Percentiles rank a stretch among this genome's conserved stretches.
Evolutionary conservation across 2,329 filamentous ascomycete genomes (phyloP).

Genomic region (Scleromitrula shiraiana): DNA sequence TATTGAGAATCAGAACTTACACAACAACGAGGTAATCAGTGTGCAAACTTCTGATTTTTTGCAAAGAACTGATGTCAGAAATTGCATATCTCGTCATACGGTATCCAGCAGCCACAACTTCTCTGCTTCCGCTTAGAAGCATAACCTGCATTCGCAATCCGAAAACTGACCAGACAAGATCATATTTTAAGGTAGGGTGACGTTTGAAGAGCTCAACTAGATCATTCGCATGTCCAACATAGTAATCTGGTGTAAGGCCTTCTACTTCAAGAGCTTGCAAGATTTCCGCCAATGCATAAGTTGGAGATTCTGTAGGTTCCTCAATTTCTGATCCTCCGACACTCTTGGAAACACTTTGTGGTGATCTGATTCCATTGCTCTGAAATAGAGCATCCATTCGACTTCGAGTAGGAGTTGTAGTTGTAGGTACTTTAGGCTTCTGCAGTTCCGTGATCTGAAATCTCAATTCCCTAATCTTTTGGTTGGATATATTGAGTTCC

Average conservation of each 20-base stretch:
- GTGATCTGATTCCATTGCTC: constrained; percentile 45
- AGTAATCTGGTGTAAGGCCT: constrained; percentile 87
- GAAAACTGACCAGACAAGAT: constrained; percentile 92
- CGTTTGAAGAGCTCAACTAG: constrained; percentile 95
- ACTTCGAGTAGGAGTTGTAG: constrained; percentile 39
- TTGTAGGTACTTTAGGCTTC: constrained; percentile 38
- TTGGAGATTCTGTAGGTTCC: constrained; percentile 74
- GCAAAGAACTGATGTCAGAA: constrained; percentile 80
- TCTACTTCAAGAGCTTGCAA: constrained; percentile 82
- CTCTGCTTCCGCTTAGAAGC: constrained; percentile 89
- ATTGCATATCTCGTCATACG: constrained; percentile 90
- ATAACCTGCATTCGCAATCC: constrained; percentile 90
- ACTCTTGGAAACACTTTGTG: constrained; percentile 47
- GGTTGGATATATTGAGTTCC: constrained; percentile 83
- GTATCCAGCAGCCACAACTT: constrained; percentile 92
- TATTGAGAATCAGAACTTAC: constrained; percentile 28
- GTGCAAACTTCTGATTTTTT: constrained; percentile 78
- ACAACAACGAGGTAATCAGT: constrained; percentile 89
- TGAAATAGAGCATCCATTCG: constrained; percentile 42
- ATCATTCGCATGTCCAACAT: constrained; percentile 84
- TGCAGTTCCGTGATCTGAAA: constrained; percentile 54
- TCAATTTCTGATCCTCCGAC: constrained; percentile 56
- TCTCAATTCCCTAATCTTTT: constrained; percentile 54
- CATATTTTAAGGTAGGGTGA: constrained; percentile 89
- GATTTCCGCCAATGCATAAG: constrained; percentile 82